These are phyloP conservation scores for Aeschynomene evenia DNA, from an alignment of 306 rosid genomes.

Conservation along the genomic window DNA sequence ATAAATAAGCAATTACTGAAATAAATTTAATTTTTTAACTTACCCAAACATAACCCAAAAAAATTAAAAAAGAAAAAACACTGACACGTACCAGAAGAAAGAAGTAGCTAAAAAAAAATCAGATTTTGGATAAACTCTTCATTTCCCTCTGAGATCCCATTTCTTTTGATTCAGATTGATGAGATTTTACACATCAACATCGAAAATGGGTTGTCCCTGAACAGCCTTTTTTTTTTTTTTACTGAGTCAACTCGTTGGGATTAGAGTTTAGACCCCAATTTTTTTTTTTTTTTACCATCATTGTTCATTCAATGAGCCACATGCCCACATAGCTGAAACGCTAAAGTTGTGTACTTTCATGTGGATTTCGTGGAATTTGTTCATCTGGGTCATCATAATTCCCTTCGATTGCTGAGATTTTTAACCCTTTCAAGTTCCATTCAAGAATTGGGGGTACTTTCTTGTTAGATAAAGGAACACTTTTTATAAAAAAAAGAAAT, in stretches of 20 bases:
- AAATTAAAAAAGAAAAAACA: not conserved
- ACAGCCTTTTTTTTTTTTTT: not conserved
- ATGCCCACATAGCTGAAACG: not conserved
- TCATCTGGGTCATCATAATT: conserved; percentile 38
- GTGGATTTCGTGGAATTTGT: conserved; percentile 31
- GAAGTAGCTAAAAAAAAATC: not conserved
- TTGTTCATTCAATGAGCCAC: conserved; percentile 12
- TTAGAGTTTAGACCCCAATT: not conserved
- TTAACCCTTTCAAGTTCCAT: not conserved
- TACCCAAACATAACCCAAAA: no score
- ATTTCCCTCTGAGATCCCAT: conserved; percentile 44
- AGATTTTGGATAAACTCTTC: conserved; percentile 24
- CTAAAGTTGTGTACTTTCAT: conserved; percentile 15
- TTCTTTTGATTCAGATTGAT: conserved; percentile 23
- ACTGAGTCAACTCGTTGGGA: conserved; percentile 26
- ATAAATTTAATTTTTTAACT: no score
- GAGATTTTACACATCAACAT: conserved; percentile 10
- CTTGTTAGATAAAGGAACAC: not conserved
- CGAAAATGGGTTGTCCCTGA: conserved; percentile 14
- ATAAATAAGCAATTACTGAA: no score
- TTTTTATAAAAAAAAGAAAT: no score
- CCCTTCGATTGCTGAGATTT: conserved; percentile 27
- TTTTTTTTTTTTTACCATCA: not conserved
- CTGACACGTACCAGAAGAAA: conserved; percentile 7
- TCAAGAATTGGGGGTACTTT: conserved; percentile 30